These are phyloP conservation scores for Prototheca wickerhamii DNA, from an alignment of 163 green algal genomes.

Conservation along the genomic window DNA sequence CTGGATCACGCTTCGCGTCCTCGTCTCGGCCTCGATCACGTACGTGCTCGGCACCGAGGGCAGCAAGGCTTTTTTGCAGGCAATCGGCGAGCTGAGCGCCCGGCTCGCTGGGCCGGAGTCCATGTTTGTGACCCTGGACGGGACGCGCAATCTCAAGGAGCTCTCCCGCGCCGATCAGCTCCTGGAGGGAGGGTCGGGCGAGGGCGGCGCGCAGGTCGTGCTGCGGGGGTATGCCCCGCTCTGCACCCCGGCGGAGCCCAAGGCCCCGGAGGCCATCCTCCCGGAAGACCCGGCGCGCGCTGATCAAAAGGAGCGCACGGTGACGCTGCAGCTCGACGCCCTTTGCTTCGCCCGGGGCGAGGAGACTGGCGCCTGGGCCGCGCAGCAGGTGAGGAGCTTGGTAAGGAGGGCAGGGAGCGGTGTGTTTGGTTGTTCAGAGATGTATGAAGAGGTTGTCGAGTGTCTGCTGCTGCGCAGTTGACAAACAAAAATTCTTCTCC, in stretches of 20 bases:
- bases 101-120: background rate
- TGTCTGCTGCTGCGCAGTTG: no score
- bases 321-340: slow-evolving; percentile 23
- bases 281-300: background rate
- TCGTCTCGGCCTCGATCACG: background rate
- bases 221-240: no score
- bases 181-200: no score
- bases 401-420: background rate
- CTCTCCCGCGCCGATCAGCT: no score
- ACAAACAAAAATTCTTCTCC: no score
- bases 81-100: background rate
- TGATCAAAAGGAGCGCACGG: background rate
- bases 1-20: background rate
- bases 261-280: background rate
- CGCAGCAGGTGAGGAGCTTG: slow-evolving; percentile 2
- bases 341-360: slow-evolving; percentile 18
- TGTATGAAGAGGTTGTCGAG: no score
- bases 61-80: background rate
- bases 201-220: no score
- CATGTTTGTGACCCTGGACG: background rate
- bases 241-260: no score
- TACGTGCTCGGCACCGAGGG: background rate
- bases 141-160: background rate
- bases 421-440: background rate
- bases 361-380: background rate